phyloP scores from a whole-genome alignment of 208 protist species.

The Tritrichomonas musculus region DNA sequence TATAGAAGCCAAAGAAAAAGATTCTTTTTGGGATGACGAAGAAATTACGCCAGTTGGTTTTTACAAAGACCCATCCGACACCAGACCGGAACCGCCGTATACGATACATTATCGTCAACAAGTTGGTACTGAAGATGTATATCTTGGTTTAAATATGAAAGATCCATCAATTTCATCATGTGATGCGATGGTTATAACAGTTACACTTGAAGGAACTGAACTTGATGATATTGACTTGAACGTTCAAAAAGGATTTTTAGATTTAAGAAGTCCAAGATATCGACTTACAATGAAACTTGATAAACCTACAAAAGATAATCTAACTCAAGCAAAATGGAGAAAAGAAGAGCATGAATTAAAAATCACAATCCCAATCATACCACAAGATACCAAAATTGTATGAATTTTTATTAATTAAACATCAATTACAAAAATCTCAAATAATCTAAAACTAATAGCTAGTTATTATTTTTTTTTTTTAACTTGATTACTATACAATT shows the following conservation, averaged over 20 bases:
- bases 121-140: conserved; percentile 22
- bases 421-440: too few relatives aligned
- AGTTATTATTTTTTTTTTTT: too few relatives aligned
- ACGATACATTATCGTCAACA: not conserved
- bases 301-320: not conserved
- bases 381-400: not conserved
- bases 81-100: not conserved
- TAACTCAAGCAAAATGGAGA: not conserved
- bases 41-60: conserved; percentile 32
- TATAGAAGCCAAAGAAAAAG: conserved; percentile 23
- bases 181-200: not conserved
- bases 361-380: not conserved
- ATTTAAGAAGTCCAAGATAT: not conserved
- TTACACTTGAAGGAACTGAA: not conserved
- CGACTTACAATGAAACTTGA: conserved; percentile 22
- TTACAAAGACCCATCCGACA: not conserved
- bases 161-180: not conserved
- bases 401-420: not conserved
- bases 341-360: not conserved
- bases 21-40: conserved; percentile 22
- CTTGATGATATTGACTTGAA: conserved; percentile 25
- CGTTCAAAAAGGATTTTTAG: not conserved
- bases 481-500: too few relatives aligned
- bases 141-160: conserved; percentile 12
- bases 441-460: too few relatives aligned